Conservation (phyloP, 192 early-diverging fungal genomes). For the Linnemannia schmuckeri region DNA sequence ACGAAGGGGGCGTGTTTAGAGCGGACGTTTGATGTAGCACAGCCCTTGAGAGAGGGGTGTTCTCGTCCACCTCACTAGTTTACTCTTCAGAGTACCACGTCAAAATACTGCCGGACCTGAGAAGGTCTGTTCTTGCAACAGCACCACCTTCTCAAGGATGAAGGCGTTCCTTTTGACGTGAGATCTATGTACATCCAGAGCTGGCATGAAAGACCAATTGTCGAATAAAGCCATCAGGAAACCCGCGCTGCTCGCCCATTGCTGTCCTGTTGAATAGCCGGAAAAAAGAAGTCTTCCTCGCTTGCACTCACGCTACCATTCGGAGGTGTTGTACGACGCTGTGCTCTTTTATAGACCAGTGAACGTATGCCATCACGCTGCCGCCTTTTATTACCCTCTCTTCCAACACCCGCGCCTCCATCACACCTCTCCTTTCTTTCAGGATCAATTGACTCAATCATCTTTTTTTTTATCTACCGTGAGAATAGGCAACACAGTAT, state of each 20-base stretch:
- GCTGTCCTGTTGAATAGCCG: not conserved
- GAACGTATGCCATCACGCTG: not conserved
- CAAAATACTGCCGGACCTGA: not conserved
- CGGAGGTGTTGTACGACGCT: not conserved
- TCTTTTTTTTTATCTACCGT: not conserved
- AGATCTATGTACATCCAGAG: not conserved
- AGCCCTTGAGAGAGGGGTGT: not conserved
- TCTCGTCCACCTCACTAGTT: not conserved
- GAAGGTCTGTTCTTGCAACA: not conserved
- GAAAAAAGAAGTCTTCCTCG: not conserved
- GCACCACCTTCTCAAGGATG: not conserved
- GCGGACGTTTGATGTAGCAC: not conserved
- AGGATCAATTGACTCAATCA: not conserved
- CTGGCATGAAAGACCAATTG: constrained; percentile 7
- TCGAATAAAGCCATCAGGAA: constrained; percentile 10
- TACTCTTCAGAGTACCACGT: not conserved
- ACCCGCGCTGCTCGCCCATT: not conserved
- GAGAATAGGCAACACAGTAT: constrained; percentile 81
- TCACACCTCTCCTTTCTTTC: not conserved
- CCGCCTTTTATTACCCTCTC: not conserved
- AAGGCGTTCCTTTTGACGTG: not conserved
- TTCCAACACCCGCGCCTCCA: not conserved
- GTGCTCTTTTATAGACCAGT: not conserved
- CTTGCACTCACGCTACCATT: not conserved
- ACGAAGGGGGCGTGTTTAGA: not conserved